phyloP scores from a whole-genome alignment of 306 rosid genomes.

The Vigna angularis region DNA sequence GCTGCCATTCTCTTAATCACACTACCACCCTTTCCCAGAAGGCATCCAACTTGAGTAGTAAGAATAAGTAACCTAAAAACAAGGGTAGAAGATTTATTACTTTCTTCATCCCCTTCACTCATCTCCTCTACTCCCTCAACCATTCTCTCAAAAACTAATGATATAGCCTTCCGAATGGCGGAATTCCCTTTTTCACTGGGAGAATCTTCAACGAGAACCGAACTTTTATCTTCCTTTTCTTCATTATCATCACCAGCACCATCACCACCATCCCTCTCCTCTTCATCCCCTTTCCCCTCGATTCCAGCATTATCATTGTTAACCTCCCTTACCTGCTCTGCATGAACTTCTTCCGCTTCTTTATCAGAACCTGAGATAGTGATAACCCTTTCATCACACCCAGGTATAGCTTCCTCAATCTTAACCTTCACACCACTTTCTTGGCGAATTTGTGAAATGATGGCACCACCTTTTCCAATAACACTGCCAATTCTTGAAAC shows the following conservation, averaged over 20 bases:
- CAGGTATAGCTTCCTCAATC: conserved; percentile 75
- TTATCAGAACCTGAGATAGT: conserved; percentile 58
- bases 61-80: conserved; percentile 74
- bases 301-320: conserved; percentile 52
- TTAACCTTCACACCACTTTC: conserved; percentile 69
- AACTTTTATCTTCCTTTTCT: conserved; percentile 52
- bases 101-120: conserved; percentile 58
- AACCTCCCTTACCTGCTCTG: conserved; percentile 57
- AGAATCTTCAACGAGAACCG: conserved; percentile 45
- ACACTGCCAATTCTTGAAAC: conserved; percentile 61
- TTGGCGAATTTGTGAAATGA: conserved; percentile 65
- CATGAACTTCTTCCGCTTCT: conserved; percentile 54
- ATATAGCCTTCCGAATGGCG: conserved; percentile 66
- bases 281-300: conserved; percentile 47
- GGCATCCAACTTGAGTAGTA: conserved; percentile 86
- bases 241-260: conserved; percentile 41
- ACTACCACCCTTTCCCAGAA: conserved; percentile 92
- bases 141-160: conserved; percentile 72
- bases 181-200: conserved; percentile 48
- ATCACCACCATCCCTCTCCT: conserved; percentile 36
- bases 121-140: conserved; percentile 59
- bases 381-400: conserved; percentile 81
- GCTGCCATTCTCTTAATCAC: conserved; percentile 85
- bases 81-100: conserved; percentile 47
- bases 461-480: conserved; percentile 70